Evolutionary conservation across 768 basidiomycete species (phyloP).

Genomic region (Hypsizygus marmoreus): DNA sequence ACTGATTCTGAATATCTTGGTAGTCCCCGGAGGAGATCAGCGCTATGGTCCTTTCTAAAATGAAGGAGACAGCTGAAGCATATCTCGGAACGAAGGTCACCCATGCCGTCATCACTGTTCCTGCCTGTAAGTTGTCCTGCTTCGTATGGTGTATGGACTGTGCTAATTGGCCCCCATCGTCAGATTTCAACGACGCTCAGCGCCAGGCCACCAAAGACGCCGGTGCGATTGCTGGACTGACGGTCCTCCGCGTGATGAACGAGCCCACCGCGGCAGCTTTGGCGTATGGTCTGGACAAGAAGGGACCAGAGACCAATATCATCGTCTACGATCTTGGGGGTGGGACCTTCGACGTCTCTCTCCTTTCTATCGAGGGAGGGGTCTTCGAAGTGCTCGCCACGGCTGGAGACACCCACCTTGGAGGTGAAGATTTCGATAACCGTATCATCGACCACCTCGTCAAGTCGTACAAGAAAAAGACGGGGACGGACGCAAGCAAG

Average conservation of each 20-base stretch:
- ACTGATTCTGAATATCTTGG: background rate
- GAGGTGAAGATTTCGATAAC: conserved; percentile 75
- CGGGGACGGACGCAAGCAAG: conserved; percentile 57
- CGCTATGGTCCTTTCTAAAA: conserved; percentile 65
- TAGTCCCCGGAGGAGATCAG: conserved; percentile 69
- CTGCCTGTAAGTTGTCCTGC: conserved; percentile 45
- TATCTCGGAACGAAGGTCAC: conserved; percentile 66
- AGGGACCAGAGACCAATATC: conserved; percentile 56
- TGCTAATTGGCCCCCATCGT: conserved; percentile 23
- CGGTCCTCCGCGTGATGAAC: conserved; percentile 67
- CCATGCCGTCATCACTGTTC: conserved; percentile 60
- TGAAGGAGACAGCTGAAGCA: conserved; percentile 73
- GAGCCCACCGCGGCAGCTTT: conserved; percentile 73
- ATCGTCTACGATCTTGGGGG: conserved; percentile 76
- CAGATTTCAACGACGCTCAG: conserved; percentile 60
- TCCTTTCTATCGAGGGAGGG: conserved; percentile 67
- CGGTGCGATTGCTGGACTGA: conserved; percentile 64
- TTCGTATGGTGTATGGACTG: conserved; percentile 18
- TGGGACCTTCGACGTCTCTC: conserved; percentile 74
- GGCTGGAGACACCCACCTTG: conserved; percentile 72
- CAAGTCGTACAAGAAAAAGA: conserved; percentile 69
- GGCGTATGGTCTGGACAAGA: conserved; percentile 69
- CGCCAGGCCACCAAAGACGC: conserved; percentile 73
- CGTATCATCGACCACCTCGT: conserved; percentile 71
- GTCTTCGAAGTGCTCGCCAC: conserved; percentile 75